Base-by-base conservation (phyloP, 805 yeast genomes). In the Huiozyma sinensis region DNA sequence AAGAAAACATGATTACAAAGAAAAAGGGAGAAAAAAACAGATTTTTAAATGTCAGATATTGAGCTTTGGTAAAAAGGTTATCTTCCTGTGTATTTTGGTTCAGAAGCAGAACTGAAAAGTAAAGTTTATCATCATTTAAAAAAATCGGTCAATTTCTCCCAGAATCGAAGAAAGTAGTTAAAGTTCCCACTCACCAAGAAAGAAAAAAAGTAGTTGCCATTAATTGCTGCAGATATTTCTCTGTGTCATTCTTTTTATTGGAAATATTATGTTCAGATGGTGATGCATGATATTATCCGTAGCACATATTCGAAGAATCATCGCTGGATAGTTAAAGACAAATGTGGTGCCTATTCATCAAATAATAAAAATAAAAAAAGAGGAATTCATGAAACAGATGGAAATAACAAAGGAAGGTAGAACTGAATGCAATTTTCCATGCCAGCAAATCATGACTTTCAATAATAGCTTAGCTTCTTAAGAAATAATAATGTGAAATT, bases 21-120 rank as follows among this genome's bases (percentile, higher is more conserved):
- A 38, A 6, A n/a, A 6, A 42, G 7, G 6, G 28, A 11, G 38
- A 24, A 12, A n/a, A n/a, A 39, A 38, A 33, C 29, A 39, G 17
- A 39, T 7, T 7, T 38, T 38, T 28, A 9, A 38, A 38, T 13
- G 7, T 9, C 11, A 31, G n/a, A 31, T 31, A 31, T 31, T 31
- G 33, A 31, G 76, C 73, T 66, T 78, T 78, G 84, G 84, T 76
- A 74, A 69, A 58, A 44, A 61, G 69, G 75, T 73, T 82, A 74
- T 84, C 92, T 83, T 83, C 94, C 77, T 69, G 54, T 50, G 42
- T 76, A 38, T 43, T 43, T 17, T 42, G 45, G 75, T 73, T 86
- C 95, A 86, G 95, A 86, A 86, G 95, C 95, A 86, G 95, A 86
- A 86, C 95, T 86, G 95, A 83, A 74, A 52, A 43, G 44, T 31